Evolutionary conservation across 805 yeast genomes (phyloP), one percentile per base, ranked within the genome.

Genomic region (Teunomyces panamensis): DNA sequence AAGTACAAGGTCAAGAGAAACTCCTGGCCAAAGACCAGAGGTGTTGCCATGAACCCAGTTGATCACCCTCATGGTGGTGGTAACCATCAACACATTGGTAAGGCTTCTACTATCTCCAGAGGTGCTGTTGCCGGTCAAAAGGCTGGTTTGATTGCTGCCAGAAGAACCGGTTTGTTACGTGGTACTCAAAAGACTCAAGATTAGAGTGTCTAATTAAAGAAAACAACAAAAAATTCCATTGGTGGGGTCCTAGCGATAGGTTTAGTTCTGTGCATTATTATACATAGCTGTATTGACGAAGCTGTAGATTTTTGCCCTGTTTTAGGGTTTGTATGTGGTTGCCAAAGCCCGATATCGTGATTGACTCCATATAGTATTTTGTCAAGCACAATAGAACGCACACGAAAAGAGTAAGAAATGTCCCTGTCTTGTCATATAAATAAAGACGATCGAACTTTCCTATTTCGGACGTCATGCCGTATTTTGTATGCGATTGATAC

Each of bases 61-160:
- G 99, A 92, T 78, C 99, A 92, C 84, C 99, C 99, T 77, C 99
- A 92, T 79, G 99, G 99, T 89, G 98, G 99, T 92, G 99, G 99
- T 92, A 91, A 91, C 96, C 98, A 92, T 81, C 98, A 92, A 84
- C 98, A 92, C 79, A 92, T 91, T 82, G 98, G 98, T 90, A 92
- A 92, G 85, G 97, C 98, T 71, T 92, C 98, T 68, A 92, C 98
- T 71, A 92, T 92, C 70, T 86, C 96, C 66, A 89, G 98, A 87
- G 96, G 96, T 79, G 97, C 98, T 64, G 98, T 92, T 75, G 82
- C 99, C 71, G 99, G 99, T 89, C 99, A 92, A 84, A 92, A 92
- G 95, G 96, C 95, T 75, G 99, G 99, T 92, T 89, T 92, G 76
- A 94, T 92, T 77, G 99, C 99, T 71, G 99, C 99, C 77, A 90